Evolutionary conservation across 148 eudicot species (phyloP).

Genomic region (Rhododendron molle): DNA sequence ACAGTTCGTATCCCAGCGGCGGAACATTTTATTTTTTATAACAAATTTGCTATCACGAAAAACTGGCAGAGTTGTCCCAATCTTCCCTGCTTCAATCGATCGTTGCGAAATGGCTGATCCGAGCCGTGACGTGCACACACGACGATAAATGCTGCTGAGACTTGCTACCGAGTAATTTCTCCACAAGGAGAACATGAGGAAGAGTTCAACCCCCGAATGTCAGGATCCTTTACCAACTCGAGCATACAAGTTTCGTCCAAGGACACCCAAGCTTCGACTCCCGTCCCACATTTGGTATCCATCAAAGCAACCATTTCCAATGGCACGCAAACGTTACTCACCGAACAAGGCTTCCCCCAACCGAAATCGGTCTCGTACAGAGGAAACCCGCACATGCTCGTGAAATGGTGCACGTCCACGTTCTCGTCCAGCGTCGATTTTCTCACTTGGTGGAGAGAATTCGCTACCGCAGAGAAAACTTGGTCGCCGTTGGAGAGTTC

Average conservation of each 20-base stretch:
- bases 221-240: background rate
- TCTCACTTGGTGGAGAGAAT: background rate
- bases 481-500: background rate
- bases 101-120: too few relatives aligned
- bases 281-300: background rate
- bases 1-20: too few relatives aligned
- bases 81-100: too few relatives aligned
- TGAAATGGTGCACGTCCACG: background rate
- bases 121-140: too few relatives aligned
- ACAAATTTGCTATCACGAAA: too few relatives aligned
- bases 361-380: constrained; percentile 3
- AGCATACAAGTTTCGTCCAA: background rate
- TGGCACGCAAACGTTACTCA: background rate
- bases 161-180: background rate
- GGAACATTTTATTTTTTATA: too few relatives aligned
- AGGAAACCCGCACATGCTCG: background rate
- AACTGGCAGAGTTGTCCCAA: too few relatives aligned
- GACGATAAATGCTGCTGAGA: background rate
- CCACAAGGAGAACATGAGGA: background rate
- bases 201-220: background rate
- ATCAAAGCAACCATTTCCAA: background rate
- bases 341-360: background rate
- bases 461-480: background rate
- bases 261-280: constrained; percentile 8
- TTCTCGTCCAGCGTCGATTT: background rate